Percentiles rank a stretch among this genome's conserved stretches.
phyloP scores from a whole-genome alignment of 192 early-diverging fungal genomes.

The Coemansia sp. region DNA sequence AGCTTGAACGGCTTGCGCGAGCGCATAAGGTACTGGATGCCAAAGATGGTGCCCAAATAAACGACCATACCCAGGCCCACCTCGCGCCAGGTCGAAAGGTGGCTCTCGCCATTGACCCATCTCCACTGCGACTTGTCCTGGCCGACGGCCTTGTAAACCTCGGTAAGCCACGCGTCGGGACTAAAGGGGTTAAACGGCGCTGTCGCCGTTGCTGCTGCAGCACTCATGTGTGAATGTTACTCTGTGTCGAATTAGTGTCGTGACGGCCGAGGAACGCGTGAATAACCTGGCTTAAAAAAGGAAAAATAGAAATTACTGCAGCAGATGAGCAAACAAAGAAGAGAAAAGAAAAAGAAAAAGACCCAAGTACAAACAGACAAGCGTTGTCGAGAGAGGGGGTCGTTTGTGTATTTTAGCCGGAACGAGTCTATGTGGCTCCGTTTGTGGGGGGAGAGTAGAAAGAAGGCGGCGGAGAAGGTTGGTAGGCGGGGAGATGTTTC shows the following conservation, averaged over 20 bases:
- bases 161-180: slow-evolving; percentile 47
- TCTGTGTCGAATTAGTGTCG: background rate
- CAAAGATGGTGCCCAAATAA: slow-evolving; percentile 81
- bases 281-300: background rate
- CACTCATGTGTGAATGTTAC: slow-evolving; percentile 7
- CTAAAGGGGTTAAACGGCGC: slow-evolving; percentile 33
- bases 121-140: slow-evolving; percentile 57
- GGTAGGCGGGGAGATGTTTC: slow-evolving; percentile 6
- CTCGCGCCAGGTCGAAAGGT: slow-evolving; percentile 56
- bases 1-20: slow-evolving; percentile 69
- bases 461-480: slow-evolving; percentile 1
- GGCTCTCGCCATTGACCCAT: slow-evolving; percentile 53
- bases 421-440: background rate
- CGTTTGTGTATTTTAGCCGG: slow-evolving; percentile 3
- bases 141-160: slow-evolving; percentile 37
- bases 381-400: background rate
- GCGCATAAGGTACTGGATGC: slow-evolving; percentile 73
- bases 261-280: background rate
- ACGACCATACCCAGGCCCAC: slow-evolving; percentile 52
- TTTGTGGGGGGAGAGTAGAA: background rate
- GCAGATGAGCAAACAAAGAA: slow-evolving; percentile 5
- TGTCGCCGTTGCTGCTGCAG: slow-evolving; percentile 22
- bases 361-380: background rate
- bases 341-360: background rate
- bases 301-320: background rate